These are phyloP conservation scores for Rhodomyrtus psidioides DNA, from an alignment of 441 rosid genomes.

Conservation along the genomic window DNA sequence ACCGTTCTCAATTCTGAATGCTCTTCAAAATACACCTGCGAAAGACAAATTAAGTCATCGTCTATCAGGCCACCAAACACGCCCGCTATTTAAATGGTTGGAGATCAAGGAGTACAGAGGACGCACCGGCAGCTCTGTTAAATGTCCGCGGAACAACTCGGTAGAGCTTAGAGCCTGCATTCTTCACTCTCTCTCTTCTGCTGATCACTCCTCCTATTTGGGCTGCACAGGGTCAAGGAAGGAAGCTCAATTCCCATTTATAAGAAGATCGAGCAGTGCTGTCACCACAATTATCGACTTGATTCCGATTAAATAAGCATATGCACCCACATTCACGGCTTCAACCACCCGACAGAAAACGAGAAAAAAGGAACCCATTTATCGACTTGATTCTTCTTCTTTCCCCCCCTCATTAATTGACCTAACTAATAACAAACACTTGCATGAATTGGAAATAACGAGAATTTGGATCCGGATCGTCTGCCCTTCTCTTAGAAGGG, in stretches of 20 bases:
- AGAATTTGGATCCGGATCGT: no score
- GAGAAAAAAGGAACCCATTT: no score
- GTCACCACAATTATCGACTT: background rate
- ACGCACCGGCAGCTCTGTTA: background rate
- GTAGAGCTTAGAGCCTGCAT: background rate
- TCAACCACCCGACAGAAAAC: no score
- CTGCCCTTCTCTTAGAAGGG: no score
- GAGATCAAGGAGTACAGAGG: background rate
- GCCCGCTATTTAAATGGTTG: background rate
- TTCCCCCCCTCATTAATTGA: no score
- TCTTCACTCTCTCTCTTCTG: background rate
- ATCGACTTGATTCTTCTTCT: no score
- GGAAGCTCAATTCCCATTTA: background rate
- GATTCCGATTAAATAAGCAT: no score
- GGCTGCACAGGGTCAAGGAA: background rate
- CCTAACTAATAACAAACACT: no score
- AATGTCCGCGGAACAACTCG: background rate
- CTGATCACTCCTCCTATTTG: background rate
- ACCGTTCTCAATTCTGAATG: background rate
- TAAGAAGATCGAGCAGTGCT: background rate
- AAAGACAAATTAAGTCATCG: background rate
- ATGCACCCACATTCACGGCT: no score
- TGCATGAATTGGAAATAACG: no score
- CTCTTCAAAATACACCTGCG: conserved; percentile 1
- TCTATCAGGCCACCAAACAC: background rate